Evolutionary conservation across 306 rosid genomes (phyloP), one percentile per base, ranked within the genome.

Genomic region (Sechiopsis laciniata): DNA sequence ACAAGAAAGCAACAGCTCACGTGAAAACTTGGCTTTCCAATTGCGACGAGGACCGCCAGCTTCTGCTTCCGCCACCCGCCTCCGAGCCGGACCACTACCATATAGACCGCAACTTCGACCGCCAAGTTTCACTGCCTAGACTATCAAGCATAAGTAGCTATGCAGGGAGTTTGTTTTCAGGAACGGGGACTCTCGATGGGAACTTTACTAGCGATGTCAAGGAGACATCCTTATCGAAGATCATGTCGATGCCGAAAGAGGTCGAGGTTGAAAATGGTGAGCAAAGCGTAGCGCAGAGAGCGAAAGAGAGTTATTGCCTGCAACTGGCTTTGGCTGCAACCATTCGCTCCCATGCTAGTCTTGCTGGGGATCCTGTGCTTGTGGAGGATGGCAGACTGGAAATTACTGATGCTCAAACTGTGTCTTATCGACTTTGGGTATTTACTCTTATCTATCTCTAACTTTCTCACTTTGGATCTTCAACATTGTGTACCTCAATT

Each of bases 371-470:
- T 76, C 89, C 96, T 0, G 55, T 80, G 78, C 79, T 94, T 6
- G 59, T 83, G 80, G 82, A 72, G 3, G 73, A 81, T 53, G 65
- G 79, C 6, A 91, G 83, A 46, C 58, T 78, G 52, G 88, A 87
- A 32, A 75, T 80, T 13, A 79, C 92, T 66, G 96, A 91, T 73
- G 87, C 81, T 10, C 91, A 88, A 76, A 78, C 88, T 12, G 91
- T 91, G 80, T 94, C 99, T 59, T 91, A 94, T 79, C 92, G 99
- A 26, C 87, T 94, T 19, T 94, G 99, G 99, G 99, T 94, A 84
- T 70, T 57, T 58, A 35, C 72, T 73, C 59, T 26, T 37, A 60
- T 35, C 50, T 55, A 2, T 73, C 63, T 46, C 75, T 6, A 69
- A 21, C 42, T 50, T 69, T 50, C 20, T 69, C 15, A 50, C 58